Conservation (phyloP, 2,329 filamentous ascomycete species). For the Cadophora malorum region DNA sequence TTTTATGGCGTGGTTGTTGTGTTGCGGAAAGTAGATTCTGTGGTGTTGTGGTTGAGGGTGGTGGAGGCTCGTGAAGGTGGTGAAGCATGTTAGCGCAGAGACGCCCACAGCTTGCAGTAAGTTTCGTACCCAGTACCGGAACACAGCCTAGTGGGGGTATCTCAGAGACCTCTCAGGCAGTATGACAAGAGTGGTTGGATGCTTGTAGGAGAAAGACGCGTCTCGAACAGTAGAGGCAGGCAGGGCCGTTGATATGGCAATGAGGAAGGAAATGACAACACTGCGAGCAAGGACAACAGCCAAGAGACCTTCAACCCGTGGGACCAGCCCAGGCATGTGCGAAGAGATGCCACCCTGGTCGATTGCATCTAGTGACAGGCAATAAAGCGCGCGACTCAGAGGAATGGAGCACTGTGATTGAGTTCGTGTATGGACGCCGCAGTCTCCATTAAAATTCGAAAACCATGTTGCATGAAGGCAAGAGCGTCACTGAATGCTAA, state of each 20-base stretch:
- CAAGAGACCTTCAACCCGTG: no score
- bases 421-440: neutral
- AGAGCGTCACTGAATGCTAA: neutral
- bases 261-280: neutral
- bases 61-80: neutral
- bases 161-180: neutral
- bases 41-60: slow-evolving; percentile 10
- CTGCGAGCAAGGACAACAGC: neutral
- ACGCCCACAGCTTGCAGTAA: neutral
- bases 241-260: neutral
- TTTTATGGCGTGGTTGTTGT: neutral
- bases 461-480: neutral
- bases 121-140: neutral
- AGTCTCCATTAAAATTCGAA: neutral
- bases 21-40: slow-evolving; percentile 4
- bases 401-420: neutral
- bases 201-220: neutral
- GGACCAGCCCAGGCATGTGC: neutral
- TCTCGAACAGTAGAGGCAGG: neutral
- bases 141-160: neutral
- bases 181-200: neutral
- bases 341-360: no score
- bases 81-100: neutral
- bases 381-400: neutral
- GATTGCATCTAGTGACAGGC: neutral